A percentile compares a stretch with the other conserved stretches of the same genome.
phyloP scores from a whole-genome alignment of 2,329 filamentous ascomycete species.

The Colletotrichum magnum region DNA sequence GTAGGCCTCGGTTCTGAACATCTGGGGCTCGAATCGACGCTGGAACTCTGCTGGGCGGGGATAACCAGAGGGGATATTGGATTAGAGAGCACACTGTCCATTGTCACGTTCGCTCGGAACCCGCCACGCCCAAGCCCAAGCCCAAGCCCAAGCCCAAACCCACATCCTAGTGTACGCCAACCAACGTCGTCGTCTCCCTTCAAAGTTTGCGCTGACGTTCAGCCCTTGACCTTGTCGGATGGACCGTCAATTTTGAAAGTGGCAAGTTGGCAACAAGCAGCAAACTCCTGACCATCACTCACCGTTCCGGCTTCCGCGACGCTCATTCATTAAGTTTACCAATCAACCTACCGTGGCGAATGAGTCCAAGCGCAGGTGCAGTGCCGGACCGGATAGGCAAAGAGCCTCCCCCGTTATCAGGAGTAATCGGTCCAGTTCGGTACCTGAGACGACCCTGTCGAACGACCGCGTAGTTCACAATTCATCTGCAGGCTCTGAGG shows the following conservation, averaged over 20 bases:
- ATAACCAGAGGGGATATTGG: background rate
- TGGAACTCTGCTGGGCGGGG: conserved; percentile 21
- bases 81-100: conserved; percentile 22
- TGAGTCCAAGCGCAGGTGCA: conserved; percentile 28
- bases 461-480: background rate
- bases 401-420: background rate
- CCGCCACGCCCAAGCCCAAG: conserved; percentile 25
- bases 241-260: conserved; percentile 36
- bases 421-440: conserved; percentile 7
- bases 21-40: conserved; percentile 9
- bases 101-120: conserved; percentile 31
- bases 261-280: conserved; percentile 29
- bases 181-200: conserved; percentile 18
- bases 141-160: conserved; percentile 24
- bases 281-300: conserved; percentile 32
- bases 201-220: conserved; percentile 30
- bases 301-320: conserved; percentile 38
- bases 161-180: conserved; percentile 17
- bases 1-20: conserved; percentile 32
- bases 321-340: conserved; percentile 14
- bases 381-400: conserved; percentile 7
- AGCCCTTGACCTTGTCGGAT: conserved; percentile 37
- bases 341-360: conserved; percentile 16
- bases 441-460: background rate
- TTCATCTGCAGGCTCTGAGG: background rate